These are phyloP conservation scores for Taphrina pruni DNA, from an alignment of 1,139 yeast genomes.

Conservation along the genomic window DNA sequence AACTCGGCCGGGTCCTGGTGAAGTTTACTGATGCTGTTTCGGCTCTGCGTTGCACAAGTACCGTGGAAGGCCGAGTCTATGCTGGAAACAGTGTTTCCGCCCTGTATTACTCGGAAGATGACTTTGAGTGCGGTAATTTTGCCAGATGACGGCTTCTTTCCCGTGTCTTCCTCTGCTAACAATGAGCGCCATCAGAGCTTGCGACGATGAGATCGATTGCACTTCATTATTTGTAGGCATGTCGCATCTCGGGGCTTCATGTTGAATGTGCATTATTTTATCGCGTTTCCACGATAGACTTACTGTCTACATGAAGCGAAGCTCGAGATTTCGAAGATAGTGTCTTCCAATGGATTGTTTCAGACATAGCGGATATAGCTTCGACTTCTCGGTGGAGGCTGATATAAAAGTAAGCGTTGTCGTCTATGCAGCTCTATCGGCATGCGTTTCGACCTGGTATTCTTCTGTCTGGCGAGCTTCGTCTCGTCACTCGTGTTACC, in stretches of 20 bases:
- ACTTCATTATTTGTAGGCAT: too few species aligned
- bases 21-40: constrained; percentile 29
- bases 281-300: too few species aligned
- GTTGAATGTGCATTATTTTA: too few species aligned
- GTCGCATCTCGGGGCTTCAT: too few species aligned
- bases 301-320: background rate
- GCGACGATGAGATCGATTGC: too few species aligned
- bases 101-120: constrained; percentile 17
- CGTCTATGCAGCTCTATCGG: background rate
- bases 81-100: constrained; percentile 20
- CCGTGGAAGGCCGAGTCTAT: constrained; percentile 23
- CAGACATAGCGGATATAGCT: background rate
- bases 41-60: constrained; percentile 23
- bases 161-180: too few species aligned
- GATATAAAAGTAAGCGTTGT: background rate
- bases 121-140: constrained; percentile 3
- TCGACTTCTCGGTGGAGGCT: background rate
- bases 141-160: too few species aligned
- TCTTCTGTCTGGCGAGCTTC: background rate
- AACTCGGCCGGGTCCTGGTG: constrained; percentile 12
- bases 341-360: background rate
- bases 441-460: background rate
- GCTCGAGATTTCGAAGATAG: background rate
- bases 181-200: too few species aligned
- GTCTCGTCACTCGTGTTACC: background rate